Conservation (phyloP, 2,329 filamentous ascomycete genomes). For the Davidsoniella australis region DNA sequence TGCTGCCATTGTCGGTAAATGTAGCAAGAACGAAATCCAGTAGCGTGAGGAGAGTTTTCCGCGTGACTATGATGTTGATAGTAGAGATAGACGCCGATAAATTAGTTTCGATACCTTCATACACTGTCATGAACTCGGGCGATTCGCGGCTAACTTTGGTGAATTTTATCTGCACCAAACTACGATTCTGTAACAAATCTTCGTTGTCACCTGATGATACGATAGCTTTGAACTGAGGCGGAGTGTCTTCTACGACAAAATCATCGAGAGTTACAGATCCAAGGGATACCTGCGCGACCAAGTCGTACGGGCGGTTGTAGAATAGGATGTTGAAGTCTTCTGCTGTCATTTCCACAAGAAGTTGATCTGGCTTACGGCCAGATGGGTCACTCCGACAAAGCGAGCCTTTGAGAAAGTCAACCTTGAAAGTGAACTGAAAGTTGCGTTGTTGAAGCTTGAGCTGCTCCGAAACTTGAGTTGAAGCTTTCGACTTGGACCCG, state of each 20-base stretch:
- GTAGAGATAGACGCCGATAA: slow-evolving; percentile 83
- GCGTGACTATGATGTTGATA: slow-evolving; percentile 87
- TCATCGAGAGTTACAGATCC: slow-evolving; percentile 82
- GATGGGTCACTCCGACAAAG: slow-evolving; percentile 75
- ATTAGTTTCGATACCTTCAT: slow-evolving; percentile 87
- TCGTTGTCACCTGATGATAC: slow-evolving; percentile 65
- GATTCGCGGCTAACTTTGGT: slow-evolving; percentile 77
- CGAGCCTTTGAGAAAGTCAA: slow-evolving; percentile 85
- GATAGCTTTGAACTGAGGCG: slow-evolving; percentile 89
- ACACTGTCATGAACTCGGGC: slow-evolving; percentile 81
- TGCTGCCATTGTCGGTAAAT: slow-evolving; percentile 46
- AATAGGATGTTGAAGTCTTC: slow-evolving; percentile 78
- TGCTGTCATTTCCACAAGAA: slow-evolving; percentile 81
- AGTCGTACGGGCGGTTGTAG: slow-evolving; percentile 76
- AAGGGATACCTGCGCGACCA: slow-evolving; percentile 80
- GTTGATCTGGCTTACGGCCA: slow-evolving; percentile 53
- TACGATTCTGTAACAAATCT: slow-evolving; percentile 59
- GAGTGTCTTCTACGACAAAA: slow-evolving; percentile 65
- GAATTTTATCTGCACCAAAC: slow-evolving; percentile 79
- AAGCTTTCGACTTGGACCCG: slow-evolving; percentile 36
- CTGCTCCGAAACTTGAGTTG: slow-evolving; percentile 4
- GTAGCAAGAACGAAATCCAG: slow-evolving; percentile 89
- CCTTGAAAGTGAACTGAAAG: slow-evolving; percentile 93
- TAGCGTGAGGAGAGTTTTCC: slow-evolving; percentile 79
- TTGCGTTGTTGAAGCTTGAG: slow-evolving; percentile 65